phyloP scores from a whole-genome alignment of 208 protist species.

The Leishmania tarentolae region DNA sequence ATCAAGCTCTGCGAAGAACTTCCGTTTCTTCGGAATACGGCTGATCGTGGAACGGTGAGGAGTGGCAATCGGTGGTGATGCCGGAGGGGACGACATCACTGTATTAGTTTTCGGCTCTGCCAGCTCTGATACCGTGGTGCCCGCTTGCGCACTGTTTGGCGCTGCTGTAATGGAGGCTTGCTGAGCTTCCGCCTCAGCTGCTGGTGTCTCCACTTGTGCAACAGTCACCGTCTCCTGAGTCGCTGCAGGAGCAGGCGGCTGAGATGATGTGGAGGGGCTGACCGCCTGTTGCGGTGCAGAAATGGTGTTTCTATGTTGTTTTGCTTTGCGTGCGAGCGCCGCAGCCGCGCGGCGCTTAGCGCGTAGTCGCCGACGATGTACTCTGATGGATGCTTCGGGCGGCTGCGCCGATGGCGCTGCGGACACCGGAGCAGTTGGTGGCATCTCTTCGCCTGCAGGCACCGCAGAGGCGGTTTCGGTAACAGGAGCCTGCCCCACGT shows the following conservation, averaged over 20 bases:
- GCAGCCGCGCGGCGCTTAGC: constrained; percentile 5
- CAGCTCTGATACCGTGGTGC: background rate
- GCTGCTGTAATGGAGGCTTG: background rate
- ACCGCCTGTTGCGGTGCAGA: background rate
- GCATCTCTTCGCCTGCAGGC: background rate
- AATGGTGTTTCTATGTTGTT: background rate
- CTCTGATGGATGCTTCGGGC: constrained; percentile 1
- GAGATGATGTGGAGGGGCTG: background rate
- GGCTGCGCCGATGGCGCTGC: background rate
- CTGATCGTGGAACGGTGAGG: constrained; percentile 23
- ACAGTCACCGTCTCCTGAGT: background rate
- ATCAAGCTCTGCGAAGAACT: constrained; percentile 22
- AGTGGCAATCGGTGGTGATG: background rate
- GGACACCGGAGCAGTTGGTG: background rate
- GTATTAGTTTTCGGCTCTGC: background rate
- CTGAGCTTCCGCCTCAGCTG: background rate
- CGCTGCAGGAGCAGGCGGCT: background rate
- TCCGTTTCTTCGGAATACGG: constrained; percentile 24
- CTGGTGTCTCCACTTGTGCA: background rate
- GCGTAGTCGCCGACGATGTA: constrained; percentile 2
- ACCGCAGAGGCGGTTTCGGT: background rate
- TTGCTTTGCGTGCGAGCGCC: background rate
- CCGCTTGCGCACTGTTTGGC: background rate
- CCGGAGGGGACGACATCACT: background rate
- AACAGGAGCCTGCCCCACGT: background rate